Evolutionary conservation across 2,329 filamentous ascomycete species (phyloP), one percentile per base, ranked within the genome.

Genomic region (Coniella vitis): DNA sequence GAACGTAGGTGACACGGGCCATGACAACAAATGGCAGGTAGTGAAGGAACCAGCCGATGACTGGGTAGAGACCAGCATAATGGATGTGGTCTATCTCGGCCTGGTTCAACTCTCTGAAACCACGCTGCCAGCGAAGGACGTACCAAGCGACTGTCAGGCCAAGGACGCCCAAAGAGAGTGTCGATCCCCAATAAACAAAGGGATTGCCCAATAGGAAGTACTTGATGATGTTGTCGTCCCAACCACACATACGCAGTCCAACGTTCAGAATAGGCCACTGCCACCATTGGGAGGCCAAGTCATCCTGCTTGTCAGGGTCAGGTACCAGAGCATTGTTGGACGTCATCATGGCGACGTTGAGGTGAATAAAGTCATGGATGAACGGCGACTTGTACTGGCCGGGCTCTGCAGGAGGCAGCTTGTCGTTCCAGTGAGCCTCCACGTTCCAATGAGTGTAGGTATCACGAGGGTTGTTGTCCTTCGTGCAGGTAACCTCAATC

Each of bases 331-430:
- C 93, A 63, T 98, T 98, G 78, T 98, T 98, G 35, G 93, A 97
- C 3, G 93, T 98, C 91, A 97, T 96, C 93, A 98, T 98, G 55
- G 93, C 93, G 54, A 98, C 93, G 65, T 98, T 98, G 54, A 97
- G 74, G 67, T 98, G 93, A 55, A 98, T 84, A 62, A 98, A 98
- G 68, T 98, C 93, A 64, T 95, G 90, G 63, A 95, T 76, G 77
- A 98, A 98, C 2, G 94, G 93, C 32, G 91, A 97, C 72, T 87
- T 95, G 75, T 96, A 98, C 49, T 87, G 84, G 60, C 86, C 88
- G 47, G 93, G 87, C 67, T 96, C 87, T 59, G 87, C 86, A 54
- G 87, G 81, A 35, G 93, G 91, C 21, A 97, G 79, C 72, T 85
- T 93, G 13, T 96, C 90, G 66, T 98, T 98, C 67, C 76, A 82